Evolutionary conservation across 2,329 filamentous ascomycete species (phyloP).

Genomic region (Harringtonia lauricola): DNA sequence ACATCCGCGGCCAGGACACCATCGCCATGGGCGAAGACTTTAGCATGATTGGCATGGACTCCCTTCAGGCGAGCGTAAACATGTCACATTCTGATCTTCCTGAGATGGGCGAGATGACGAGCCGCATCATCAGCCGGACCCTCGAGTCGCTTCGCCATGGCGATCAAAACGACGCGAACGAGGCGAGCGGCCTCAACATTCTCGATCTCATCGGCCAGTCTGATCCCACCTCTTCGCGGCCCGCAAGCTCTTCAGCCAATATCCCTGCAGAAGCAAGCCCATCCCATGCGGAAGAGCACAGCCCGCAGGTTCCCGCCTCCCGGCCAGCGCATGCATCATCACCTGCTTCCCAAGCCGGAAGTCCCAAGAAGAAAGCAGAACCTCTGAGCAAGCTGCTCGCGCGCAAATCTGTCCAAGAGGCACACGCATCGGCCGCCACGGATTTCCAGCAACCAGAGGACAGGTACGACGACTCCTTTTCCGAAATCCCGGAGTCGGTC

Average conservation of each 20-base stretch:
- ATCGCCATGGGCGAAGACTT: conserved; percentile 19
- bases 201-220: conserved; percentile 9
- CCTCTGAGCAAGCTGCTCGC: conserved; percentile 8
- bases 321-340: background rate
- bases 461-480: conserved; percentile 44
- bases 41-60: conserved; percentile 15
- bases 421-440: background rate
- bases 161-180: background rate
- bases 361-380: conserved; percentile 7
- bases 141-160: conserved; percentile 36
- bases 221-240: background rate
- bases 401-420: conserved; percentile 7
- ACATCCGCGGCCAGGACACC: conserved; percentile 16
- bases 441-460: background rate
- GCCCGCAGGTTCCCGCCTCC: background rate
- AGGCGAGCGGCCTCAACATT: conserved; percentile 1
- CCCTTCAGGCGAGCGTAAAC: conserved; percentile 10
- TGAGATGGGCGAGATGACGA: conserved; percentile 45
- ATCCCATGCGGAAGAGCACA: background rate
- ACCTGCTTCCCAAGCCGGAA: background rate
- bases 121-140: conserved; percentile 43
- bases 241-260: background rate
- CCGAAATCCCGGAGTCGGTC: conserved; percentile 40
- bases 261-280: background rate
- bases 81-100: conserved; percentile 31